These are phyloP conservation scores for Medicago lupulina DNA, from an alignment of 306 rosid genomes.

Conservation along the genomic window DNA sequence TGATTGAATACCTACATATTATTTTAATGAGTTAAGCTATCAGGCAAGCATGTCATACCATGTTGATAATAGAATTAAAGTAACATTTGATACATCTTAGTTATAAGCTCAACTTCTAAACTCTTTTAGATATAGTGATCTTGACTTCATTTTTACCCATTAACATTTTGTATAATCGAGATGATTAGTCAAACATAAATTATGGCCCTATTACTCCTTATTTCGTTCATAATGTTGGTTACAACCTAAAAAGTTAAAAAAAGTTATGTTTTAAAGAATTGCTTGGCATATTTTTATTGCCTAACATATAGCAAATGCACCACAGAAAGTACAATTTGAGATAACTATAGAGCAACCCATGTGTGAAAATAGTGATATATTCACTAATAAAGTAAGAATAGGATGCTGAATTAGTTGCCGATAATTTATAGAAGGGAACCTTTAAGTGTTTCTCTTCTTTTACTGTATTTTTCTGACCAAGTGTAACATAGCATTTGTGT, in stretches of 20 bases:
- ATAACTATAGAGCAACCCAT: slow-evolving; percentile 41
- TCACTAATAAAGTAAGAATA: slow-evolving; percentile 29
- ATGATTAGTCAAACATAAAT: slow-evolving; percentile 44
- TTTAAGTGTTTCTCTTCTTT: slow-evolving; percentile 9
- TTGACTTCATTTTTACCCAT: too few species aligned
- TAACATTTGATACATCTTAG: too few species aligned
- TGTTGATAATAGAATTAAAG: too few species aligned
- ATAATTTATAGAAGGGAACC: slow-evolving; percentile 38
- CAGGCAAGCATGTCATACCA: background rate
- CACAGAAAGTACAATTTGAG: slow-evolving; percentile 32
- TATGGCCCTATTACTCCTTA: slow-evolving; percentile 18
- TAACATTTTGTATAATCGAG: background rate
- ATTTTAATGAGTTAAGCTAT: background rate
- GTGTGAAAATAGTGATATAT: slow-evolving; percentile 41
- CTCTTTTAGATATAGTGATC: too few species aligned
- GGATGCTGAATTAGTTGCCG: slow-evolving; percentile 46
- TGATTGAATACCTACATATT: background rate
- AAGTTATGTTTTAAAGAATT: background rate
- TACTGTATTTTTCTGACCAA: slow-evolving; percentile 39
- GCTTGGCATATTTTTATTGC: slow-evolving; percentile 39
- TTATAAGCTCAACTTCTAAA: too few species aligned
- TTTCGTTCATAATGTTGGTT: slow-evolving; percentile 31
- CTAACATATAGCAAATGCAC: slow-evolving; percentile 51
- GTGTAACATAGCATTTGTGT: slow-evolving; percentile 36
- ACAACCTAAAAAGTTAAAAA: slow-evolving; percentile 35